Evolutionary conservation across 2,329 filamentous ascomycete genomes (phyloP), one percentile per base, ranked within the genome.

Genomic region (Sphaceloma murrayae): DNA sequence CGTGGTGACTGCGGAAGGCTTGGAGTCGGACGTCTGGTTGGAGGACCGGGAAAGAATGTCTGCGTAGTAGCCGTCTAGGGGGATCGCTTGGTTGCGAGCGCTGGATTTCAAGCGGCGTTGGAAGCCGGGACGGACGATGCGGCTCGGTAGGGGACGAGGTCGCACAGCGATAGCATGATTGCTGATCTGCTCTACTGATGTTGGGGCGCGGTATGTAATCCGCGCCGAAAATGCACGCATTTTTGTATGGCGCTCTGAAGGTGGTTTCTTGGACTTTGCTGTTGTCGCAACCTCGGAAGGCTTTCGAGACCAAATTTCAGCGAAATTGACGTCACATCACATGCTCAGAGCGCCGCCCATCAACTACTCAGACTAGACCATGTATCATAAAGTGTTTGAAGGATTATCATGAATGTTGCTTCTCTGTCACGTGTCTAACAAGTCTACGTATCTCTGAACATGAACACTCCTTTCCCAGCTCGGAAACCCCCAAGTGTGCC

Each of bases 381-480:
- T n/a, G n/a, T n/a, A n/a, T n/a, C n/a, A n/a, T n/a, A n/a, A n/a
- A n/a, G n/a, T n/a, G n/a, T n/a, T n/a, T n/a, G n/a, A n/a, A n/a
- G n/a, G n/a, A n/a, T n/a, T n/a, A n/a, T n/a, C n/a, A n/a, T n/a
- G n/a, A n/a, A n/a, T n/a, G n/a, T n/a, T n/a, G n/a, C n/a, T n/a
- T n/a, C n/a, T n/a, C n/a, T n/a, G n/a, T n/a, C n/a, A n/a, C n/a
- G n/a, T n/a, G n/a, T n/a, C n/a, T n/a, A n/a, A n/a, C n/a, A 18
- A 9, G 1, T 14, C 27, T 52, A 69, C 26, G 65, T 69, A 49
- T 70, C 68, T 17, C 74, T 74, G 63, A 91, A 96, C 4, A 89
- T 75, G 61, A 96, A 91, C 2, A 98, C 75, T 0, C 87, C 83
- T 69, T 98, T 98, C 8, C 88, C 89, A 52, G 77, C 75, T 57